A percentile compares a stretch with the other conserved stretches of the same genome.
Evolutionary conservation across 768 basidiomycete genomes (phyloP).

Genomic region (Inosperma sp.): DNA sequence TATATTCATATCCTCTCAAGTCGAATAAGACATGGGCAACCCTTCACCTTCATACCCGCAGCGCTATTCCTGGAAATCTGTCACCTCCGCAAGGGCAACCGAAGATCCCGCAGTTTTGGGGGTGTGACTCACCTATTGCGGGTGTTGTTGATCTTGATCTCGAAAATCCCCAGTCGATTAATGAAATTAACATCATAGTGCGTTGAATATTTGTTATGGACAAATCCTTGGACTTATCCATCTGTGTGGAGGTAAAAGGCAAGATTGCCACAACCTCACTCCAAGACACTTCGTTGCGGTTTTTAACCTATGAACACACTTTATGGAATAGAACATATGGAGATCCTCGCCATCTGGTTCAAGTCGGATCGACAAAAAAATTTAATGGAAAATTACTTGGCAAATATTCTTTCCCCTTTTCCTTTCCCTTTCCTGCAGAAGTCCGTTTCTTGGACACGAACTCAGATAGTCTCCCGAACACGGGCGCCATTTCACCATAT

Average conservation of each 20-base stretch:
- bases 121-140: constrained; percentile 42
- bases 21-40: constrained; percentile 9
- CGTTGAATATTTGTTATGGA: neutral
- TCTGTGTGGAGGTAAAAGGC: constrained; percentile 28
- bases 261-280: constrained; percentile 20
- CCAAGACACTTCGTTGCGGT: constrained; percentile 16
- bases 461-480: neutral
- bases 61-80: constrained; percentile 1
- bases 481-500: neutral
- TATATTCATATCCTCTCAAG: constrained; percentile 6
- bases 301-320: constrained; percentile 19
- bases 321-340: constrained; percentile 26
- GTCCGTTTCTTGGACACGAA: constrained; percentile 15
- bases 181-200: constrained; percentile 23
- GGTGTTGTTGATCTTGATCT: constrained; percentile 48
- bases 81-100: neutral
- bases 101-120: constrained; percentile 28
- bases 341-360: constrained; percentile 15
- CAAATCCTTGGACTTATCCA: neutral
- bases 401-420: constrained; percentile 30
- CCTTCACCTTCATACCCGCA: neutral
- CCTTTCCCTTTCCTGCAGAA: constrained; percentile 26
- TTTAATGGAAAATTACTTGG: constrained; percentile 24
- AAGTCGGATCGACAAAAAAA: no score
- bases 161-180: constrained; percentile 42